Conservation (phyloP, 2,329 filamentous ascomycete genomes). For the Cytospora mali region DNA sequence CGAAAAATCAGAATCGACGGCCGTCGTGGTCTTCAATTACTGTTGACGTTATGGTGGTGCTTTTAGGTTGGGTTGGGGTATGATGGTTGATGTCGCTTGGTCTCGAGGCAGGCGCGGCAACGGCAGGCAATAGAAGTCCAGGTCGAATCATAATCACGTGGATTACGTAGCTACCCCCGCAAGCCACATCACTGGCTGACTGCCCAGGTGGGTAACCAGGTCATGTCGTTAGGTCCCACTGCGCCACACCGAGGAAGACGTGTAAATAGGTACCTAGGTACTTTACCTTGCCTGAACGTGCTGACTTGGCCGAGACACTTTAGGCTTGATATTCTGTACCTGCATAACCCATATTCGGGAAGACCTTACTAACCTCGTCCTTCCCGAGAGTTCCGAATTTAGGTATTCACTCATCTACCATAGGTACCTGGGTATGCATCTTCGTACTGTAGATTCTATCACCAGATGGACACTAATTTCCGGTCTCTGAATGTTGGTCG, state of each 20-base stretch:
- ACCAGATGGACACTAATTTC: too few relatives aligned
- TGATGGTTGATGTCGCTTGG: slow-evolving; percentile 1
- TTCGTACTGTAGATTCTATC: neutral
- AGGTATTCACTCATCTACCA: too few relatives aligned
- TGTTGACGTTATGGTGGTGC: neutral
- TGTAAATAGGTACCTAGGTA: neutral
- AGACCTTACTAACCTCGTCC: too few relatives aligned
- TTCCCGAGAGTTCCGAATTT: too few relatives aligned
- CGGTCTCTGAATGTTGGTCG: too few relatives aligned
- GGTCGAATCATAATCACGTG: slow-evolving; percentile 14
- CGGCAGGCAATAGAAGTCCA: slow-evolving; percentile 1
- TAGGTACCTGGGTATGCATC: neutral
- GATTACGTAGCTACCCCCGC: slow-evolving; percentile 1
- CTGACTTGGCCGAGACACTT: too few relatives aligned
- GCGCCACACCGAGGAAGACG: slow-evolving; percentile 3
- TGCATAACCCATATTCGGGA: too few relatives aligned
- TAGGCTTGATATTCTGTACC: too few relatives aligned
- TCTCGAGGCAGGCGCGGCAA: neutral
- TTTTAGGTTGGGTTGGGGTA: neutral
- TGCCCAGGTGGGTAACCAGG: too few relatives aligned
- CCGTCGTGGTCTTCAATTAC: neutral
- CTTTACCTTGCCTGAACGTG: too few relatives aligned
- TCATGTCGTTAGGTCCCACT: neutral
- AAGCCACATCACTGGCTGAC: slow-evolving; percentile 1
- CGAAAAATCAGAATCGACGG: neutral